Evolutionary conservation across 2,329 filamentous ascomycete species (phyloP), one percentile per base, ranked within the genome.

Genomic region (Monosporascus ibericus): DNA sequence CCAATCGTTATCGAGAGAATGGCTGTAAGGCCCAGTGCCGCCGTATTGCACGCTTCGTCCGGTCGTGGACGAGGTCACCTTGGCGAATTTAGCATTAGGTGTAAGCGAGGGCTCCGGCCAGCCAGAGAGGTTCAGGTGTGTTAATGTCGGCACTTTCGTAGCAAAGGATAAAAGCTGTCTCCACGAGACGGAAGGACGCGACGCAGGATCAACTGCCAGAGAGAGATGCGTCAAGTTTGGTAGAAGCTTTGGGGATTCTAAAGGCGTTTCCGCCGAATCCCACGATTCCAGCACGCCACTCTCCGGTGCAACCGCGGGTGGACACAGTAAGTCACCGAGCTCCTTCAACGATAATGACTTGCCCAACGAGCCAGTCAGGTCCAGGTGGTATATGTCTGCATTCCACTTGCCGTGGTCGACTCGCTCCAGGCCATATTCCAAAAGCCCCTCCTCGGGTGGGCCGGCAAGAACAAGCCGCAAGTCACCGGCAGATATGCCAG

Each of bases 61-160:
- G 0, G 65, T 65, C 34, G 72, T 66, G 5, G 71, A 69, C 5
- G 75, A 74, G 1, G 72, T 65, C 2, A 84, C 66, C 2, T 75
- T 74, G 0, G 78, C 68, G 25, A 70, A 70, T 52, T 72, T 75
- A 6, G 80, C 75, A 57, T 79, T 77, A 8, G 79, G 78, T 2
- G 80, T 81, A n/a, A 82, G 67, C 17, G 74, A 75, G 2, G 83
- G 83, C 48, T 76, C 74, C 1, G 83, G 82, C 83, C 83, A 86
- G 62, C 78, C 79, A 17, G 81, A 80, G 6, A 86, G 72, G 57
- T 77, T 82, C 40, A 86, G 70, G 59, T 86, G 81, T 2, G 82
- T 86, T 39, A 86, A 66, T 15, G 72, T 75, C 0, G 73, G 73
- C 6, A 83, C 64, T 57, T 78, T 80, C 11, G 70, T 64, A 0